phyloP scores from a whole-genome alignment of 2,329 filamentous ascomycete species.

The Sordariomycetes sp. region DNA sequence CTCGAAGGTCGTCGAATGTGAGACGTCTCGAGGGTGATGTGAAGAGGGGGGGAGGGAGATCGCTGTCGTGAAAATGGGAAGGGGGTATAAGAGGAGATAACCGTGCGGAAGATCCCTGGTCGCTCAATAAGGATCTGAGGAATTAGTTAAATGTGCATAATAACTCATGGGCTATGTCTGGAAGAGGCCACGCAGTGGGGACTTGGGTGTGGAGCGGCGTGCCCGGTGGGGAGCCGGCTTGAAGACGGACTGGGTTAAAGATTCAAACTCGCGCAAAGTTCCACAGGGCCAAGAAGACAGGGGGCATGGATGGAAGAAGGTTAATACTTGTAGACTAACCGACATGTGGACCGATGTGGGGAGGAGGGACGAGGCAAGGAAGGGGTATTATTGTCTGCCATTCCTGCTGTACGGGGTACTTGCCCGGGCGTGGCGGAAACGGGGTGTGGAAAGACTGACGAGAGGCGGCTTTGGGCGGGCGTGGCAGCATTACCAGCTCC shows the following conservation, averaged over 20 bases:
- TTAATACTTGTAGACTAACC: background rate
- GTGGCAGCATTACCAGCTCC: background rate
- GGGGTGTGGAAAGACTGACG: background rate
- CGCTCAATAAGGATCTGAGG: background rate
- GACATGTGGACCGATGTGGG: background rate
- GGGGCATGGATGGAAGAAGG: background rate
- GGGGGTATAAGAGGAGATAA: background rate
- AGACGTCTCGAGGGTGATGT: slow-evolving; percentile 5
- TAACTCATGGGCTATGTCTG: background rate
- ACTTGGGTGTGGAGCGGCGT: background rate
- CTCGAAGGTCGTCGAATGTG: slow-evolving; percentile 1
- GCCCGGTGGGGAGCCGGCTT: background rate
- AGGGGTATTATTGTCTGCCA: background rate
- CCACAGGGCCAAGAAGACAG: background rate
- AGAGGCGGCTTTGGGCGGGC: background rate
- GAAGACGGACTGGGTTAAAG: background rate
- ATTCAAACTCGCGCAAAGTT: background rate
- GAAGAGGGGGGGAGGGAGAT: background rate
- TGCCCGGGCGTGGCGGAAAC: background rate
- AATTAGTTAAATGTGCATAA: background rate
- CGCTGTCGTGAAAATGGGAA: background rate
- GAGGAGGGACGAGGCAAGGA: background rate
- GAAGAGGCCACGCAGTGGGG: background rate
- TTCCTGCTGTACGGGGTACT: background rate
- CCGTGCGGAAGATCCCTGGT: background rate